Percentiles rank a stretch among this genome's conserved stretches.
Evolutionary conservation across 1,139 yeast genomes (phyloP).

Genomic region (Yamadazyma dendronema): DNA sequence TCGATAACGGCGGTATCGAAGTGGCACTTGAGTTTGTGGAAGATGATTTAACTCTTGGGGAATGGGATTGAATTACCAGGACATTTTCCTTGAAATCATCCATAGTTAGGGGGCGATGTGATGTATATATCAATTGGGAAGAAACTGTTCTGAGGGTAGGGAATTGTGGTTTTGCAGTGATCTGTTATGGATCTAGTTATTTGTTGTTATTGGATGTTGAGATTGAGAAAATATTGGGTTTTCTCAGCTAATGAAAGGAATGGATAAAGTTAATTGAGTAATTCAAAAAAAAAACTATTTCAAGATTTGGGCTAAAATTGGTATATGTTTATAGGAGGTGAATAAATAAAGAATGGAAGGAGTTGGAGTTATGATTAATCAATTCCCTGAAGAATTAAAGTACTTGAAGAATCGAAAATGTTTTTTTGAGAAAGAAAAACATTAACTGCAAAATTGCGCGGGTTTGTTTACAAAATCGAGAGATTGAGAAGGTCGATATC

Average conservation of each 20-base stretch:
- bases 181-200: not conserved
- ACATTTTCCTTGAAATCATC: constrained; percentile 11
- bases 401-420: constrained; percentile 3
- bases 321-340: no score
- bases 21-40: no score
- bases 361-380: not conserved
- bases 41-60: not conserved
- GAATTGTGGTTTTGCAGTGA: no score
- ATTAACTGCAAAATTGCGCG: constrained; percentile 1
- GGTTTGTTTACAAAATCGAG: constrained; percentile 3
- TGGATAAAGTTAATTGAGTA: not conserved
- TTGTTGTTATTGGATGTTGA: not conserved
- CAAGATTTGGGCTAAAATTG: no score
- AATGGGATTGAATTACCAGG: not conserved
- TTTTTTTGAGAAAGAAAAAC: constrained; percentile 1
- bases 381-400: not conserved
- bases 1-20: constrained; percentile 8
- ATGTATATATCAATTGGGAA: no score
- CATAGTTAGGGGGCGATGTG: no score
- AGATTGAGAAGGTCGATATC: constrained; percentile 2
- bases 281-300: no score
- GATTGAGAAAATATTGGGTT: not conserved
- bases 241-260: not conserved
- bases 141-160: no score
- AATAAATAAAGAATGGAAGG: not conserved